Percentiles rank a stretch among this genome's conserved stretches.
These are phyloP conservation scores for Pichiaceae sp. DNA, from an alignment of 1,139 yeast genomes.

Conservation along the genomic window DNA sequence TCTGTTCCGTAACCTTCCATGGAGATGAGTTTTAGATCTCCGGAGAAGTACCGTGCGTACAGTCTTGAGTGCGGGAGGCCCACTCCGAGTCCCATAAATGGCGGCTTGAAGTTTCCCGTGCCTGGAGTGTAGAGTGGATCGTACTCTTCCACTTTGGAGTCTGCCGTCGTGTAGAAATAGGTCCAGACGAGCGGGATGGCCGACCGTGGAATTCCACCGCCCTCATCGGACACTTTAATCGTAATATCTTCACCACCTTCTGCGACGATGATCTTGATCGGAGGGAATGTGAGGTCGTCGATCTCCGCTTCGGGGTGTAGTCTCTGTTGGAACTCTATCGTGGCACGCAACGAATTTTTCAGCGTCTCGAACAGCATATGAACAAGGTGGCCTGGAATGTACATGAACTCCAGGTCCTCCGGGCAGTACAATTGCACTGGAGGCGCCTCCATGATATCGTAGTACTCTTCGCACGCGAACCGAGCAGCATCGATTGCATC, in stretches of 20 bases:
- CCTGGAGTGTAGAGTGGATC: constrained; percentile 50
- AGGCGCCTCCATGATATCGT: constrained; percentile 77
- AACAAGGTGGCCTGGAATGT: constrained; percentile 83
- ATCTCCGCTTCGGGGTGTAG: constrained; percentile 43
- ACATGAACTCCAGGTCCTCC: constrained; percentile 66
- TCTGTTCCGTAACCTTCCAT: constrained; percentile 97
- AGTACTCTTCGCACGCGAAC: constrained; percentile 81
- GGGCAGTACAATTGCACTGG: constrained; percentile 70
- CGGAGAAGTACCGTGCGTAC: constrained; percentile 87
- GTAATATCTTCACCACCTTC: constrained; percentile 90
- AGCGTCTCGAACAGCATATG: constrained; percentile 84
- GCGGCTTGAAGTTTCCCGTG: constrained; percentile 59
- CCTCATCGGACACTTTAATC: constrained; percentile 88
- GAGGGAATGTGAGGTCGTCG: constrained; percentile 68
- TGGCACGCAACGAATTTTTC: constrained; percentile 77
- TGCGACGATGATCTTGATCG: constrained; percentile 82
- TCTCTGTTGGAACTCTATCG: constrained; percentile 61
- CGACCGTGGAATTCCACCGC: constrained; percentile 86
- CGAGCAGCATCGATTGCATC: constrained; percentile 85
- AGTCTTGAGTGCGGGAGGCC: constrained; percentile 82
- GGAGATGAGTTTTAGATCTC: constrained; percentile 76
- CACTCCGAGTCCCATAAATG: constrained; percentile 93
- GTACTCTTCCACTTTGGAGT: constrained; percentile 26
- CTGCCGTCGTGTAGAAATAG: constrained; percentile 81
- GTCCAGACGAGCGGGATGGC: constrained; percentile 88